Evolutionary conservation across 495 filamentous ascomycete species (phyloP), one percentile per base, ranked within the genome.

Genomic region (Lichenothelia convexa): DNA sequence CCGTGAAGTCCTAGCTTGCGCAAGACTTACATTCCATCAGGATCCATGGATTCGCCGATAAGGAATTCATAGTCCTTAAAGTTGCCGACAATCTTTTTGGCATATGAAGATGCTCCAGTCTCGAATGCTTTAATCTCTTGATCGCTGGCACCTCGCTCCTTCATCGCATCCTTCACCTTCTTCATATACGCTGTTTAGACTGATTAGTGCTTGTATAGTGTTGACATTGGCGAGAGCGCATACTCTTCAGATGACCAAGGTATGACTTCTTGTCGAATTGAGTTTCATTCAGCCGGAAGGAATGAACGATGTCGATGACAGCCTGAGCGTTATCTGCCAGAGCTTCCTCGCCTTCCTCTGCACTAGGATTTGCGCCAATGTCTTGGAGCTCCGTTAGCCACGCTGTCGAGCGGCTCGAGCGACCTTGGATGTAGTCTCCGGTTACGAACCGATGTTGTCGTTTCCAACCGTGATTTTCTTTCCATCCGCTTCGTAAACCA

Each of bases 1-100:
- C n/a, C n/a, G n/a, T n/a, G n/a, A n/a, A n/a, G n/a, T n/a, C n/a
- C n/a, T n/a, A 3, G 40, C 18, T 29, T 19, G 11, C 18, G 8
- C 32, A 36, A 24, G 41, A 65, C 64, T 46, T 58, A 80, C 89
- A 97, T 95, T 61, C 79, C 85, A 47, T 93, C 81, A 42, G 75
- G 71, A 53, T 92, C 72, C 81, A 86, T 87, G 43, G 71, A 76
- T 67, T 86, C 73, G 56, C 89, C 87, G 48, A 80, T 78, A 58
- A 85, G 80, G 60, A 93, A 82, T 49, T 95, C 89, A 56, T 74
- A 93, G 67, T 97, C 78, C 63, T 87, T 81, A 69, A 92, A 93
- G 61, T 76, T 84, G 58, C 45, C 63, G 27, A 78, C 49, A 51
- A 93, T 71, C 62, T 85, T 82, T 61, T 79, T 78, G 51, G 72